phyloP scores from a whole-genome alignment of 1,284 basidiomycete genomes.

The Rugosomyces carneus region DNA sequence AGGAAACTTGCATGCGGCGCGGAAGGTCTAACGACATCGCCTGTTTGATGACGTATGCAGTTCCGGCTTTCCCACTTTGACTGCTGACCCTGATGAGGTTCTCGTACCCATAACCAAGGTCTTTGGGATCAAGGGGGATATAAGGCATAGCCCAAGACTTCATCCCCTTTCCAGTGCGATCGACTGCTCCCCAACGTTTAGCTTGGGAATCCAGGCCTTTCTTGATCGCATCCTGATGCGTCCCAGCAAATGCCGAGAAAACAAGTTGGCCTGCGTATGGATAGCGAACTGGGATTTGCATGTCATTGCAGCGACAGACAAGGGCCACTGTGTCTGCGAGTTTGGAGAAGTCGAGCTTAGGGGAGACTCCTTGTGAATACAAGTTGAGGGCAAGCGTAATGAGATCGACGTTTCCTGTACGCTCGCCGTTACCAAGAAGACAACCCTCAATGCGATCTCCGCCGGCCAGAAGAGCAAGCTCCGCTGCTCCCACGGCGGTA shows the following conservation, averaged over 20 bases:
- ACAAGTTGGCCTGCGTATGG: slow-evolving; percentile 90
- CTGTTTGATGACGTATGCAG: slow-evolving; percentile 86
- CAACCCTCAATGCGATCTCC: slow-evolving; percentile 89
- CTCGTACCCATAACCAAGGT: slow-evolving; percentile 86
- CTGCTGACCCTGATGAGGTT: slow-evolving; percentile 93
- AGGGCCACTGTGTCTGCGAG: slow-evolving; percentile 78
- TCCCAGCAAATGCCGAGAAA: slow-evolving; percentile 89
- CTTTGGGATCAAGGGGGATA: slow-evolving; percentile 84
- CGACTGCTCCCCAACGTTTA: slow-evolving; percentile 41
- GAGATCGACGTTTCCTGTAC: slow-evolving; percentile 89
- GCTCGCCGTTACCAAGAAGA: slow-evolving; percentile 87
- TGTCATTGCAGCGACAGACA: slow-evolving; percentile 82
- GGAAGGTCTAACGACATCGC: slow-evolving; percentile 79
- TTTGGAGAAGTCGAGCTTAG: slow-evolving; percentile 79
- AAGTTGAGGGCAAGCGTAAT: slow-evolving; percentile 87
- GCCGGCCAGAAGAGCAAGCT: slow-evolving; percentile 80
- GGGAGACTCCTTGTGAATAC: slow-evolving; percentile 83
- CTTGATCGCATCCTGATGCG: slow-evolving; percentile 91
- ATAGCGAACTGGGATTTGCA: slow-evolving; percentile 82
- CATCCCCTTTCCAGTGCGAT: slow-evolving; percentile 40
- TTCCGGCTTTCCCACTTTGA: slow-evolving; percentile 82
- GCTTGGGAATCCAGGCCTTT: slow-evolving; percentile 82
- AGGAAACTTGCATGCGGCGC: slow-evolving; percentile 81
- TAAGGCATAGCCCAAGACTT: slow-evolving; percentile 84
- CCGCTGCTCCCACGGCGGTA: slow-evolving; percentile 82